Percentiles rank a stretch among this genome's conserved stretches.
Evolutionary conservation across 352 stramenopile genomes (phyloP).

Genomic region (Globisporangium solare): DNA sequence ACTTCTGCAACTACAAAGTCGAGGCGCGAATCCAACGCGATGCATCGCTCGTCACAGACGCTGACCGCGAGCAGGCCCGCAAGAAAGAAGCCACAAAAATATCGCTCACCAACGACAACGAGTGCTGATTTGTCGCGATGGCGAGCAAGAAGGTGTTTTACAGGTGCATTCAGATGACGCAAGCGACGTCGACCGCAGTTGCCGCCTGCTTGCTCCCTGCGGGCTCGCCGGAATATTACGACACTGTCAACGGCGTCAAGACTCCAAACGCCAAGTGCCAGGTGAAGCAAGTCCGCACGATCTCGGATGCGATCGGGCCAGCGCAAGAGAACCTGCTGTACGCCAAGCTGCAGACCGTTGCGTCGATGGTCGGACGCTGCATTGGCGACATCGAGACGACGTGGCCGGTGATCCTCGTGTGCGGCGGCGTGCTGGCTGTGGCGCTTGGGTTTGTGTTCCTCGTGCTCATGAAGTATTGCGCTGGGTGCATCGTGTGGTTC

Average conservation of each 20-base stretch:
- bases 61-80: slow-evolving; percentile 35
- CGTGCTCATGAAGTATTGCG: slow-evolving; percentile 65
- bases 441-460: slow-evolving; percentile 65
- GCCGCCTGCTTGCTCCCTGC: slow-evolving; percentile 69
- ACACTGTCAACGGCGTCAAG: slow-evolving; percentile 35
- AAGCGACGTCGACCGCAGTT: slow-evolving; percentile 51
- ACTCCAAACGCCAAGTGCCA: slow-evolving; percentile 67
- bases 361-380: slow-evolving; percentile 42
- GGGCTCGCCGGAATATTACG: slow-evolving; percentile 67
- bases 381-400: slow-evolving; percentile 71
- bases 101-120: slow-evolving; percentile 25
- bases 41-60: slow-evolving; percentile 30
- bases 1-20: slow-evolving; percentile 77
- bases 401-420: slow-evolving; percentile 46
- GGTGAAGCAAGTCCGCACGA: slow-evolving; percentile 57
- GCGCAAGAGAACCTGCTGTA: slow-evolving; percentile 75
- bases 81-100: slow-evolving; percentile 31
- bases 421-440: slow-evolving; percentile 40
- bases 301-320: slow-evolving; percentile 44
- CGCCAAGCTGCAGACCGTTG: slow-evolving; percentile 50
- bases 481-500: slow-evolving; percentile 71
- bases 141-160: slow-evolving; percentile 67
- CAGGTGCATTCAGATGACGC: slow-evolving; percentile 67
- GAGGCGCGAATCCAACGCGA: slow-evolving; percentile 47
- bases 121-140: slow-evolving; percentile 69